Evolutionary conservation across 176 grass and related monocot species (phyloP), one percentile per base, ranked within the genome.

Genomic region (Saccharum spontaneum): DNA sequence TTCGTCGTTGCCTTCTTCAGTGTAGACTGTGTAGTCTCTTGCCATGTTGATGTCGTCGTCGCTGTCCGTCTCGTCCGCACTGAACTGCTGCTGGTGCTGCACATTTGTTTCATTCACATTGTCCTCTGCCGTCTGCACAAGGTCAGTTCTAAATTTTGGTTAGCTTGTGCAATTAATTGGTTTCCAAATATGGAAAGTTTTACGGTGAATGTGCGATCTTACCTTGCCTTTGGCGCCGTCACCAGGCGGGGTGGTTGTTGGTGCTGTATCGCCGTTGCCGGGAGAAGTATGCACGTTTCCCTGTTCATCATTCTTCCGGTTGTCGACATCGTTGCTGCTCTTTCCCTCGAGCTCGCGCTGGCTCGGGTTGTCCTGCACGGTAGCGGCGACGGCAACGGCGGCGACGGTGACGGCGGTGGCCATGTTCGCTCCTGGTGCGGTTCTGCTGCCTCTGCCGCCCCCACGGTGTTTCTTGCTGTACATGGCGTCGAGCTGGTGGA

Each of bases 401-500:
- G 59, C 59, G 59, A 62, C 59, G 59, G 59, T 62, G 59, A 62
- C 59, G 23, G 60, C 23, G 57, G 5, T 3, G 16, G 69, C 63
- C 8, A 66, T 11, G 1, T 48, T 9, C 41, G 57, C 67, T 52
- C 24, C 68, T 9, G 46, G 73, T 15, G 72, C 74, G 39, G 55
- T 14, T 65, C 13, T 59, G 46, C 5, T 18, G 49, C 49, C 15
- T 23, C 74, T 26, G 43, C 17, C 59, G 38, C 55, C 20, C 5
- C 69, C 82, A 18, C 69, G 69, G 22, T 71, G 83, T 45, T 86
- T 94, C 77, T 77, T 92, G 71, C 86, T 73, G 84, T 97, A 97
- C 59, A 97, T 86, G 8, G 90, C 94, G 67, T 97, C 94, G 63
- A 97, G 85, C 68, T 94, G 92, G 83, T 97, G 90, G 88, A 97